Evolutionary conservation across 257 asterid species (phyloP).

Genomic region (Petunia axillaris): DNA sequence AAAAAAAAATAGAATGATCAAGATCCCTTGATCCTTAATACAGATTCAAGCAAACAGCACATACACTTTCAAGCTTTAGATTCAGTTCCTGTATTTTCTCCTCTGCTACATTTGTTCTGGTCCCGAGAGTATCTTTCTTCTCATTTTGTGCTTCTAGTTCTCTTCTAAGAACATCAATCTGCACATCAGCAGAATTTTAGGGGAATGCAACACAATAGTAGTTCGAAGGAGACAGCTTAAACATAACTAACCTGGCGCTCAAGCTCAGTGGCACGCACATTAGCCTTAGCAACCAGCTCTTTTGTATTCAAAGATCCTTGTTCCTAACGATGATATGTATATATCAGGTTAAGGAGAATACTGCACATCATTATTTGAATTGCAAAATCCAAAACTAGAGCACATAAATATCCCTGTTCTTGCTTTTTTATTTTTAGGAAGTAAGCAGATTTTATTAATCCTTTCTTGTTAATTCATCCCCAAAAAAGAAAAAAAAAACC

Average conservation of each 20-base stretch:
- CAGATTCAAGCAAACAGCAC: slow-evolving; percentile 20
- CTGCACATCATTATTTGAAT: not conserved
- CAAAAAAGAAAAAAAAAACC: too few species aligned
- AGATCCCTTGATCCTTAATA: not conserved
- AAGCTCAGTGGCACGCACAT: slow-evolving; percentile 39
- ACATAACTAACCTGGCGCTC: slow-evolving; percentile 44
- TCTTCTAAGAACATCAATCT: slow-evolving; percentile 46
- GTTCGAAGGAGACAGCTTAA: not conserved
- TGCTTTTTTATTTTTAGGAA: too few species aligned
- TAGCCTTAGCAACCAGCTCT: slow-evolving; percentile 40
- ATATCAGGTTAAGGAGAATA: not conserved
- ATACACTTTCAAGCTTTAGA: slow-evolving; percentile 49
- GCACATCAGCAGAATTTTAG: slow-evolving; percentile 21
- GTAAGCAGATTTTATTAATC: too few species aligned
- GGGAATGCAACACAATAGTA: not conserved
- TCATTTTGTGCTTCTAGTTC: slow-evolving; percentile 46
- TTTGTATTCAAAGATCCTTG: slow-evolving; percentile 37
- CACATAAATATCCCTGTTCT: not conserved
- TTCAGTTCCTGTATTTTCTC: slow-evolving; percentile 42
- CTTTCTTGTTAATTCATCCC: too few species aligned
- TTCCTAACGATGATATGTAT: slow-evolving; percentile 29
- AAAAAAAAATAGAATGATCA: not conserved
- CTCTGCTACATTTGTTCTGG: slow-evolving; percentile 41
- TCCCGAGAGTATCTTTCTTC: slow-evolving; percentile 41
- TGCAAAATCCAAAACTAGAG: not conserved